Evolutionary conservation across 129 eudicot species (phyloP).

Genomic region (Arctium minus): DNA sequence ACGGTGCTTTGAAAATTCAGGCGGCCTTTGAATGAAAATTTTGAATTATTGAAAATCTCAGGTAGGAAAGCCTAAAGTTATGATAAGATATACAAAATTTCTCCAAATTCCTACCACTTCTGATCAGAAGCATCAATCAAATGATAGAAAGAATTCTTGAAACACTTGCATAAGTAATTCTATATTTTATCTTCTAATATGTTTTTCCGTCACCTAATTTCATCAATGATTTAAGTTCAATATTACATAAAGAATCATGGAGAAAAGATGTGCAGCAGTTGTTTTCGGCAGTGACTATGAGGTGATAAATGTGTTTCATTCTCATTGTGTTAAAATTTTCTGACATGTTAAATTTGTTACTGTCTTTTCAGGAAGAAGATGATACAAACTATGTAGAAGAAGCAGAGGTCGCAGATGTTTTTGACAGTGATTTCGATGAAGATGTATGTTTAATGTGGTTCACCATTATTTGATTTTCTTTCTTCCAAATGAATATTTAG

Average conservation of each 20-base stretch:
- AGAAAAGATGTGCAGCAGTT: neutral
- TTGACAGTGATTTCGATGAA: conserved; percentile 94
- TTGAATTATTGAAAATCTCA: neutral
- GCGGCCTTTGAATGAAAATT: neutral
- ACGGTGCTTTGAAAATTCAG: neutral
- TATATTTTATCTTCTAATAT: neutral
- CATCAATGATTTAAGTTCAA: neutral
- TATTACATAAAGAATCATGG: neutral
- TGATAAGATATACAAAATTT: neutral
- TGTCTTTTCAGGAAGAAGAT: conserved; percentile 66
- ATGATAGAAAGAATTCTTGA: neutral
- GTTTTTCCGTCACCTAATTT: neutral
- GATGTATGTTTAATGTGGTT: conserved; percentile 53
- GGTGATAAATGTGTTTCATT: neutral
- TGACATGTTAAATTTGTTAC: conserved; percentile 1
- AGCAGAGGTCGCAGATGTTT: conserved; percentile 79
- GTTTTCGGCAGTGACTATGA: neutral
- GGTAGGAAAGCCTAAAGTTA: neutral
- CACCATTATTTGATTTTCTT: neutral
- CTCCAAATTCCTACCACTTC: neutral
- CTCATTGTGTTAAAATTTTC: neutral
- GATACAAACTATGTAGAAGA: conserved; percentile 84
- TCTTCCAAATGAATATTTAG: neutral
- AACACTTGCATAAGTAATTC: neutral
- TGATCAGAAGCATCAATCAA: neutral